A percentile compares a stretch with the other conserved stretches of the same genome.
Conservation (phyloP, 2,329 filamentous ascomycete genomes). For the Coccinonectria pachysandricola region DNA sequence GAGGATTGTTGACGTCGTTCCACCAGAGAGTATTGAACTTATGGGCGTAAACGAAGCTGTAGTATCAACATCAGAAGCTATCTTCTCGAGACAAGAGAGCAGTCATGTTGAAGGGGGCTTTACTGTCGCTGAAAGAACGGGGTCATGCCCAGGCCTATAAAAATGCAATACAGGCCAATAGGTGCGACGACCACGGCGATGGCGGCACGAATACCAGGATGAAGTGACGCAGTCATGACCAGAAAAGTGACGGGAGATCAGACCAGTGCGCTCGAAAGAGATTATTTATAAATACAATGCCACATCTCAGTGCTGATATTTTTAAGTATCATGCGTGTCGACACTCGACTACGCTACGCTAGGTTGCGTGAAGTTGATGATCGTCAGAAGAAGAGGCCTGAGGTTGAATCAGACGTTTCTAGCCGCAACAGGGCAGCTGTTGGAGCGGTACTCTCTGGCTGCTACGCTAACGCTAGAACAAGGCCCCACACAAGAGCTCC, state of each 20-base stretch:
- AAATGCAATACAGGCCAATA: conserved; percentile 54
- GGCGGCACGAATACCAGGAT: conserved; percentile 13
- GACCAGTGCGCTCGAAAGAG: no score
- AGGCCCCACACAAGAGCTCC: no score
- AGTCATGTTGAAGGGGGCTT: conserved; percentile 7
- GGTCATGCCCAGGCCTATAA: conserved; percentile 55
- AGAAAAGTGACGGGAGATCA: background rate
- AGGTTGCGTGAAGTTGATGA: no score
- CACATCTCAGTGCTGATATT: no score
- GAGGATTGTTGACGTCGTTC: conserved; percentile 64
- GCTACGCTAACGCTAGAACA: no score
- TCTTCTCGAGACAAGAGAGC: conserved; percentile 14
- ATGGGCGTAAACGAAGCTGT: conserved; percentile 74
- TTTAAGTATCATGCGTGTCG: no score
- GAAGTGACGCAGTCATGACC: conserved; percentile 12
- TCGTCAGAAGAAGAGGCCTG: conserved; percentile 10
- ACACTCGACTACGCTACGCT: no score
- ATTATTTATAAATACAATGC: no score
- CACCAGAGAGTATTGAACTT: conserved; percentile 63
- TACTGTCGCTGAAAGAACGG: conserved; percentile 74
- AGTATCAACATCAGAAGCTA: conserved; percentile 5
- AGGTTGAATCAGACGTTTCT: conserved; percentile 15
- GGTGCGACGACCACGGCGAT: conserved; percentile 48
- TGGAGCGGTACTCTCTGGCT: no score
- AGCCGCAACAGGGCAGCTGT: background rate